Evolutionary conservation across 2,329 filamentous ascomycete genomes (phyloP).

Genomic region (Fusarium sambucinum): DNA sequence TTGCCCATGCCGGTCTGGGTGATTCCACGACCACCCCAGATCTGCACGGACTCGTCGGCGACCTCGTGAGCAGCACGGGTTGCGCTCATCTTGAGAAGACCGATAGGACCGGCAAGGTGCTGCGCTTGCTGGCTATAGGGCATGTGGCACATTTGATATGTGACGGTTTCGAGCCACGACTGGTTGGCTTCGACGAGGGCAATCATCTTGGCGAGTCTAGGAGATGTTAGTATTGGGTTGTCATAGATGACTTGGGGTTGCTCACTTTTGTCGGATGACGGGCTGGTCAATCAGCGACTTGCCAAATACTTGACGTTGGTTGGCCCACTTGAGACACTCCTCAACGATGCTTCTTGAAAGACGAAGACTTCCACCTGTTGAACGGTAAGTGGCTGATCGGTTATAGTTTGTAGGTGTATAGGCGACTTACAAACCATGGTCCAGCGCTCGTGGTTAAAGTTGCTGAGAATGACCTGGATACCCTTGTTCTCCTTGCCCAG

Average conservation of each 20-base stretch:
- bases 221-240: slow-evolving; percentile 2
- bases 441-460: slow-evolving; percentile 91
- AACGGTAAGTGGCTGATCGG: slow-evolving; percentile 14
- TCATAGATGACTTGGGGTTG: neutral
- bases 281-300: slow-evolving; percentile 87
- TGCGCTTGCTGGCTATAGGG: slow-evolving; percentile 80
- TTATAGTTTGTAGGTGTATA: neutral
- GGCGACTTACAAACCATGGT: slow-evolving; percentile 72
- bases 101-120: slow-evolving; percentile 83
- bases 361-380: slow-evolving; percentile 68
- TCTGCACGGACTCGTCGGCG: slow-evolving; percentile 85
- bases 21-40: slow-evolving; percentile 84
- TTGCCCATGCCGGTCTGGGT: slow-evolving; percentile 87
- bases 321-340: slow-evolving; percentile 88
- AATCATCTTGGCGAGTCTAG: slow-evolving; percentile 86
- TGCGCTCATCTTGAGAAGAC: slow-evolving; percentile 81
- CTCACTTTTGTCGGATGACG: slow-evolving; percentile 82
- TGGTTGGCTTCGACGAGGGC: slow-evolving; percentile 84
- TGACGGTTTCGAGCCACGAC: slow-evolving; percentile 85
- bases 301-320: slow-evolving; percentile 86
- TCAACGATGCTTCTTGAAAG: slow-evolving; percentile 78
- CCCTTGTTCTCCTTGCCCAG: slow-evolving; percentile 88
- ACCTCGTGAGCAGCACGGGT: slow-evolving; percentile 85
- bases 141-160: slow-evolving; percentile 91
- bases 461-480: slow-evolving; percentile 84